Conservation (phyloP, 306 rosid genomes). For the Pyrus bretschneideri region DNA sequence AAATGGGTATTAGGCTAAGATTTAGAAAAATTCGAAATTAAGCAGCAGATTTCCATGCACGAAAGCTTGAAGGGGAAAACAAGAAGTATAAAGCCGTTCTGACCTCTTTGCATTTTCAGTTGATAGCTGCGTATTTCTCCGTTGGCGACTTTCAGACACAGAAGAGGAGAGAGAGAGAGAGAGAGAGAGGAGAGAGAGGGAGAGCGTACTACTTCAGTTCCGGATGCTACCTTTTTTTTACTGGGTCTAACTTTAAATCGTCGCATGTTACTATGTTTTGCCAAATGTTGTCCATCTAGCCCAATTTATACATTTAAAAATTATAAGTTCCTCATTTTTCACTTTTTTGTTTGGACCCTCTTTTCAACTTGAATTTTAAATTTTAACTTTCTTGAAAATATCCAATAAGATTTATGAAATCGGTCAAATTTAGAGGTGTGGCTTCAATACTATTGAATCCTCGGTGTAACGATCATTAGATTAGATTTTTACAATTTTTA, state of each 20-base stretch:
- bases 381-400: not conserved
- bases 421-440: not conserved
- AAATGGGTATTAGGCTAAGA: not conserved
- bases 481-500: too few relatives aligned
- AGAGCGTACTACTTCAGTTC: not conserved
- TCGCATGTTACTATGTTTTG: not conserved
- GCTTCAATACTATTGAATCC: not conserved
- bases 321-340: not conserved
- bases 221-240: not conserved
- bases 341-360: too few relatives aligned
- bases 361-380: not conserved
- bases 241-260: not conserved
- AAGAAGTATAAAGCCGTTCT: not conserved
- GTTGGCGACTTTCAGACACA: not conserved
- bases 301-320: not conserved
- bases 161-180: not conserved
- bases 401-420: not conserved
- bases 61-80: not conserved
- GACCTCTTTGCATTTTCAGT: not conserved
- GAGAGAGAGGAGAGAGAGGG: not conserved
- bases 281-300: not conserved
- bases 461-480: too few relatives aligned
- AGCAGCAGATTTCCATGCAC: conserved; percentile 2
- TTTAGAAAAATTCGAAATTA: not conserved
- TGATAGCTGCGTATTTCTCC: not conserved